These are phyloP conservation scores for Acephala macrosclerotiorum DNA, from an alignment of 2,329 filamentous ascomycete genomes.

Conservation along the genomic window DNA sequence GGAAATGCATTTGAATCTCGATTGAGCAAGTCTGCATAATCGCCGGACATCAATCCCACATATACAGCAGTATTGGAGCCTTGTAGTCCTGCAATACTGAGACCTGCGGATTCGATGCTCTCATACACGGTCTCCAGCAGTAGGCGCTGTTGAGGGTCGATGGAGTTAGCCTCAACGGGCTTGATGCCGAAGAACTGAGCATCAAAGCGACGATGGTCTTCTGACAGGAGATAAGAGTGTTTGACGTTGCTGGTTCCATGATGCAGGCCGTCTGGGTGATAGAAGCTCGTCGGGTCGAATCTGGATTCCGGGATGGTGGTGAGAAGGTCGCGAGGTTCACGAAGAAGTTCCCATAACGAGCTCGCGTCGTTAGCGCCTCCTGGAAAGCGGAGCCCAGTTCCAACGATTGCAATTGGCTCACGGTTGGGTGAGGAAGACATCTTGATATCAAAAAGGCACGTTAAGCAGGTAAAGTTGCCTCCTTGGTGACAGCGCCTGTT, in stretches of 20 bases:
- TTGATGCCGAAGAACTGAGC: slow-evolving; percentile 29
- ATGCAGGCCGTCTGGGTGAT: too few species aligned
- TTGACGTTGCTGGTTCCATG: slow-evolving; percentile 10
- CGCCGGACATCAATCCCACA: slow-evolving; percentile 52
- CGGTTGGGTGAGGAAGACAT: too few species aligned
- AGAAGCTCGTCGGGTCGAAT: too few species aligned
- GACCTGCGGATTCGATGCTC: slow-evolving; percentile 40
- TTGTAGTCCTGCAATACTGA: not conserved
- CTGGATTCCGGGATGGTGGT: too few species aligned
- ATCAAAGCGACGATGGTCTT: slow-evolving; percentile 30
- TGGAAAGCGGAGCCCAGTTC: too few species aligned
- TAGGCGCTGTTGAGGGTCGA: slow-evolving; percentile 45
- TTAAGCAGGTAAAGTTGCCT: too few species aligned
- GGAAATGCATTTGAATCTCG: not conserved
- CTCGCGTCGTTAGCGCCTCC: too few species aligned
- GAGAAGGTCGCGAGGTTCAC: too few species aligned
- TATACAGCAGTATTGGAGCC: slow-evolving; percentile 50
- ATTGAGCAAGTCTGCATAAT: not conserved
- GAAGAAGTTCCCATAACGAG: too few species aligned
- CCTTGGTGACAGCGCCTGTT: too few species aligned
- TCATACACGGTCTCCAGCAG: slow-evolving; percentile 50
- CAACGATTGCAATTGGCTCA: too few species aligned
- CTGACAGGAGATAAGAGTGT: slow-evolving; percentile 14
- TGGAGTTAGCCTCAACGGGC: slow-evolving; percentile 42
- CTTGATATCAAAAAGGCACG: too few species aligned